Evolutionary conservation across 2,329 filamentous ascomycete species (phyloP), one percentile per base, ranked within the genome.

Genomic region (Ophiognomonia clavigignenti-juglandacearum): DNA sequence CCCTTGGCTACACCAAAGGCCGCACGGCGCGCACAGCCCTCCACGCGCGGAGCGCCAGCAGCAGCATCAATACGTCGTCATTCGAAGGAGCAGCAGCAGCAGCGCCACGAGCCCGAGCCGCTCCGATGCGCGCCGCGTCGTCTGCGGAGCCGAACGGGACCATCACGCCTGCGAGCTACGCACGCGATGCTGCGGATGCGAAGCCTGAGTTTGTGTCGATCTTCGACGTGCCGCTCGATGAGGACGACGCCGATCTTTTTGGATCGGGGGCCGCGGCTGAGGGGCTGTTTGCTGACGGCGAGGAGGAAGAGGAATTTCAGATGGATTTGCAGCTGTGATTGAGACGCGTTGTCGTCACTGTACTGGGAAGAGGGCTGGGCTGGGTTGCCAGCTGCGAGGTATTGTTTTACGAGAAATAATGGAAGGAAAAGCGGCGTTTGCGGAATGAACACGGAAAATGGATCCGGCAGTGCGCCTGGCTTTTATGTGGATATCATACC

Each of bases 1-100:
- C 90, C 0, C 76, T 96, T 35, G 91, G 91, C 14, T 96, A 95
- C 62, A 87, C 80, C 47, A 88, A 86, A 63, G 90, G 91, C 27
- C 80, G 88, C 27, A 71, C 71, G 4, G 70, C 75, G 4, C 74
- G 72, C 2, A 72, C 72, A 0, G 63, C 74, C 35, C 59, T 77
- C 24, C 67, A 68, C 13, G 58, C 55, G 20, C 39, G 45, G 51
- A 39, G 49, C 54, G 29, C 38, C 24, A 26, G 24, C 24, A 26
- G 24, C 24, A 26, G 24, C 10, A 26, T 6, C 24, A 26, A n/a
- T n/a, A n/a, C n/a, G n/a, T n/a, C n/a, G n/a, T n/a, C n/a, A n/a
- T n/a, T n/a, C n/a, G n/a, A n/a, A 29, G 39, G 6, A 26, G 24
- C 24, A 26, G 24, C 24, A 26, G 24, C 10, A 26, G 24, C 24